Conservation (phyloP, 768 basidiomycete genomes). For the Mycena vulgaris region DNA sequence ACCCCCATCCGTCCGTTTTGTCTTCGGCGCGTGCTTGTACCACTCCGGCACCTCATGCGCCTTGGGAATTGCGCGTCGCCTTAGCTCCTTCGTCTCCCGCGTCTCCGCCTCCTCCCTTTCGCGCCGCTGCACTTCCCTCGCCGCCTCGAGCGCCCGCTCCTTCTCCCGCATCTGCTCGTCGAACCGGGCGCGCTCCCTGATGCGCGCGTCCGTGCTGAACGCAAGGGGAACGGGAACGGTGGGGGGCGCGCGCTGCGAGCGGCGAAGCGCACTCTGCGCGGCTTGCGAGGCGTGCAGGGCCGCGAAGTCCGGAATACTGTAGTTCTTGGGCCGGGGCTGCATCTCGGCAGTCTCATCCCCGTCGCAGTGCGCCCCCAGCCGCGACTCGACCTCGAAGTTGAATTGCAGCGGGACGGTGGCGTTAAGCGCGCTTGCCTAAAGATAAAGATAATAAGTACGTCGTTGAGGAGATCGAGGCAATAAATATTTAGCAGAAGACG, state of each 20-base stretch:
- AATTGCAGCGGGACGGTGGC: not conserved
- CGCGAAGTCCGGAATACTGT: constrained; percentile 68
- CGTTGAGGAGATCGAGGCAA: too few species aligned
- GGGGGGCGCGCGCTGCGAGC: constrained; percentile 65
- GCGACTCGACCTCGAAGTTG: not conserved
- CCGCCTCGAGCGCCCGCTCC: constrained; percentile 66
- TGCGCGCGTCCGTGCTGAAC: constrained; percentile 70
- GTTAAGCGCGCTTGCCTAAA: too few species aligned
- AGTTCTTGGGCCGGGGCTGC: constrained; percentile 36
- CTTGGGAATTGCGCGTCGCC: constrained; percentile 75
- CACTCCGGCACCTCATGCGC: constrained; percentile 84
- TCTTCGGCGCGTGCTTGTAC: constrained; percentile 82
- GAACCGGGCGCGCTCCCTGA: constrained; percentile 75
- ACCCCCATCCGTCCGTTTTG: too few species aligned
- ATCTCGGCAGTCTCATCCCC: too few species aligned
- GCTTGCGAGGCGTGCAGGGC: constrained; percentile 67
- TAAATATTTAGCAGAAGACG: too few species aligned
- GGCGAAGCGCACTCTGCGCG: constrained; percentile 58
- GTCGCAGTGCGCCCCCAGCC: too few species aligned
- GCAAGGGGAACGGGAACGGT: constrained; percentile 62
- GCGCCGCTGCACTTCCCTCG: constrained; percentile 62
- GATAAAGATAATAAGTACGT: too few species aligned
- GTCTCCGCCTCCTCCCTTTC: constrained; percentile 71
- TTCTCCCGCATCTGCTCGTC: constrained; percentile 71
- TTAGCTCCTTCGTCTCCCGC: constrained; percentile 70